Base-by-base conservation (phyloP, 495 filamentous ascomycete species). In the Penicillium ucsense region DNA sequence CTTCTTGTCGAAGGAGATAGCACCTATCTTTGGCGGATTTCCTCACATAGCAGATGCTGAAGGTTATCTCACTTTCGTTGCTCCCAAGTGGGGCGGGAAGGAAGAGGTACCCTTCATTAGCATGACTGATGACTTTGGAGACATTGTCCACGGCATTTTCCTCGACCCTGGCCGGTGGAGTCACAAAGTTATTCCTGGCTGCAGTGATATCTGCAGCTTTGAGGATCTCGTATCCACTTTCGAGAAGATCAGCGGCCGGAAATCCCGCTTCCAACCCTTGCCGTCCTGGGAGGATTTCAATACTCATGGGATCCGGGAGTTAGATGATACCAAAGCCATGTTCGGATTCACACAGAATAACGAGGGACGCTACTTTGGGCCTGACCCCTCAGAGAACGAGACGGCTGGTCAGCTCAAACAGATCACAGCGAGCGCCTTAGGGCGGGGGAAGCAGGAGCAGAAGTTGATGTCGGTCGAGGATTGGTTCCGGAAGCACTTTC, bases 91-190 rank as follows among this genome's bases (percentile, higher is more conserved):
- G 35, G 61, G 63, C 29, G 61, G 59, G 8, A 51, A 63, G 5
- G 57, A 60, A 20, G 33, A 59, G 27, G 52, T 66, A 5, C 59
- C 61, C 6, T 68, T 51, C 41, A 35, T 64, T n/a, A 48, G 52
- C 39, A 54, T 66, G 4, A 27, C 41, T 0, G 57, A 65, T 35
- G 65, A 66, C 34, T 66, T 51, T 41, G 65, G 62, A 2, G 65
- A 68, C 42, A 54, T 64, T 34, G 52, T 68, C 1, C 65, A 66
- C 28, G 65, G 63, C 8, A 42, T 64, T 7, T 62, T 66, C 30
- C 45, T 66, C 3, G 56, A 66, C 8, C 63, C 59, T 3, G 37
- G 28, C 7, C 5, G 30, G 10, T 51, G 37, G 38, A 46, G 46
- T n/a, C 33, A 39, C 4, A 31, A 41, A 6, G 40, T 45, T 41